A percentile compares a stretch with the other conserved stretches of the same genome.
phyloP scores from a whole-genome alignment of 495 filamentous ascomycete species.

The Hypoxylon lienhwacheense region DNA sequence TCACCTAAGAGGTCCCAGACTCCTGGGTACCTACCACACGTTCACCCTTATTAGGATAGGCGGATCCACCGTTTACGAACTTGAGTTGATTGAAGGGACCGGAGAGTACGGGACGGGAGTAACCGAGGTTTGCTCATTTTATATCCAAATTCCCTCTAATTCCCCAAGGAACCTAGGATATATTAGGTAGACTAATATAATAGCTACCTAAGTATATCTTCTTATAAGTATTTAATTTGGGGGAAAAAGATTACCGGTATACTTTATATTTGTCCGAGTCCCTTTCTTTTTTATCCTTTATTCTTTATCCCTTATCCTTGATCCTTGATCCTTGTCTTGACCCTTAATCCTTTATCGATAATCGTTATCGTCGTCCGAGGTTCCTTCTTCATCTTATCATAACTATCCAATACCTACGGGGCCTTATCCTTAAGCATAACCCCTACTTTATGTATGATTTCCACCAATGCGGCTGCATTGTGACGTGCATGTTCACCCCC shows the following conservation, averaged over 20 bases:
- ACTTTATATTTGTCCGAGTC: too few relatives aligned
- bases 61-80: conserved; percentile 1
- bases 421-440: neutral
- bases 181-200: too few relatives aligned
- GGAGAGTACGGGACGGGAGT: conserved; percentile 19
- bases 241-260: too few relatives aligned
- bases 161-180: neutral
- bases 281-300: too few relatives aligned
- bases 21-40: conserved; percentile 3
- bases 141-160: neutral
- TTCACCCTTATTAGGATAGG: conserved; percentile 25
- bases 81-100: conserved; percentile 4
- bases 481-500: conserved; percentile 36
- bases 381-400: neutral
- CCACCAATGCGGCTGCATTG: conserved; percentile 34
- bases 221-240: too few relatives aligned
- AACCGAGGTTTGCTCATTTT: conserved; percentile 34
- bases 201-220: too few relatives aligned
- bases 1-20: too few relatives aligned
- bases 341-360: too few relatives aligned
- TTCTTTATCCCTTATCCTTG: too few relatives aligned
- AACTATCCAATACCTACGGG: neutral
- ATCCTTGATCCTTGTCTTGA: too few relatives aligned
- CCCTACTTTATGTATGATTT: conserved; percentile 13
- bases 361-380: too few relatives aligned